These are phyloP conservation scores for Ceratocystis colombiana DNA, from an alignment of 2,329 filamentous ascomycete species.

Conservation along the genomic window DNA sequence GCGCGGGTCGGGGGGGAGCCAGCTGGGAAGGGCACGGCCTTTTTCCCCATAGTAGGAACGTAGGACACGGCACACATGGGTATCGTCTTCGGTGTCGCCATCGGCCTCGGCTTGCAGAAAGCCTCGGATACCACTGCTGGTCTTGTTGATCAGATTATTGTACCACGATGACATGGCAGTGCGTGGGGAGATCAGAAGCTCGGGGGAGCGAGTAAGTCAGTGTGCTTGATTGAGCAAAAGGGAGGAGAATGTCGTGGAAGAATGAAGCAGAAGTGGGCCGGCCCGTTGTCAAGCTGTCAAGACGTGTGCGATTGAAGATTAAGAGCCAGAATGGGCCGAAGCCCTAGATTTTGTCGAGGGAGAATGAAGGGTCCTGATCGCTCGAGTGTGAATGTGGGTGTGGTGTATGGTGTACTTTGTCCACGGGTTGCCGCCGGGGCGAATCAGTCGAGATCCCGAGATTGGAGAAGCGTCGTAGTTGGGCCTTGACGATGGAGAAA, in stretches of 20 bases:
- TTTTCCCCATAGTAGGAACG: slow-evolving; percentile 90
- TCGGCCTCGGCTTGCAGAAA: slow-evolving; percentile 57
- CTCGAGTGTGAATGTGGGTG: background rate
- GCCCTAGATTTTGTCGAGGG: background rate
- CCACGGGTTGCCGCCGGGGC: slow-evolving; percentile 11
- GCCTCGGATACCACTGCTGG: slow-evolving; percentile 57
- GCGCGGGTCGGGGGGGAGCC: slow-evolving; percentile 88
- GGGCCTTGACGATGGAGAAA: background rate
- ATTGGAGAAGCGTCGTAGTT: background rate
- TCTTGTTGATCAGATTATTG: slow-evolving; percentile 58
- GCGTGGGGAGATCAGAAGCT: background rate
- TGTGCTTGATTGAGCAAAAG: background rate
- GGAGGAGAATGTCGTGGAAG: background rate
- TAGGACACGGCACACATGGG: slow-evolving; percentile 86
- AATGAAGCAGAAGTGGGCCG: background rate
- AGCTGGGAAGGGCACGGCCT: slow-evolving; percentile 65
- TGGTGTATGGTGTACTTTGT: background rate
- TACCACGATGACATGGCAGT: slow-evolving; percentile 66
- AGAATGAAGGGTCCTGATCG: background rate
- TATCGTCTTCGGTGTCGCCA: slow-evolving; percentile 76
- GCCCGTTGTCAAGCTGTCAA: background rate
- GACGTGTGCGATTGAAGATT: background rate
- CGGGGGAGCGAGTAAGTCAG: background rate
- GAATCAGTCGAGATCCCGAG: background rate
- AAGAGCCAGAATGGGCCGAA: slow-evolving; percentile 4